These are phyloP conservation scores for Beta vulgaris DNA, from an alignment of 148 eudicot species.

Conservation along the genomic window DNA sequence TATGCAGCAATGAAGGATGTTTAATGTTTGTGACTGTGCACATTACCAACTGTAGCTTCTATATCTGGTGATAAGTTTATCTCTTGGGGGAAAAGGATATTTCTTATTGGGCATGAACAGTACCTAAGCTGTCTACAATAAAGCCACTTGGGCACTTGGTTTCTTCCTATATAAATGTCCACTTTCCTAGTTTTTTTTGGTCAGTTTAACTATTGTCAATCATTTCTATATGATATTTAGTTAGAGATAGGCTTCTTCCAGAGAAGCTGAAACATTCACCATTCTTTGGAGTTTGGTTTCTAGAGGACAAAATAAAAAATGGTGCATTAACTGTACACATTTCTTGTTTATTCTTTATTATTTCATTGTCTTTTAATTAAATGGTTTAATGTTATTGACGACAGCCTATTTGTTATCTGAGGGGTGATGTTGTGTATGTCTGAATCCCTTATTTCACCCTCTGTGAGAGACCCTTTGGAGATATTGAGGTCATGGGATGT, in stretches of 20 bases:
- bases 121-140: background rate
- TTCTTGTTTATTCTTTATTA: background rate
- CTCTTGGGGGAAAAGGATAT: background rate
- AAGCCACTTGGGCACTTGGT: background rate
- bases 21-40: background rate
- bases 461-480: background rate
- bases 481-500: background rate
- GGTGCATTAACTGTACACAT: background rate
- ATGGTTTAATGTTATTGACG: background rate
- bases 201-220: background rate
- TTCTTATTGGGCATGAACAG: constrained; percentile 4
- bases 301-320: background rate
- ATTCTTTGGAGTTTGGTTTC: background rate
- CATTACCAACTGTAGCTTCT: background rate
- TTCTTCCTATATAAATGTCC: background rate
- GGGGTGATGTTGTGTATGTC: background rate
- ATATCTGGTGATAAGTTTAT: background rate
- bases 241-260: background rate
- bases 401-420: background rate
- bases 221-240: too few relatives aligned
- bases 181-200: background rate
- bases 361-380: background rate
- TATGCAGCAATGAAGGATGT: constrained; percentile 4
- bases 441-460: background rate
- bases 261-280: too few relatives aligned